Conservation (phyloP, 352 stramenopile species). For the Halophytophthora polymorphica region DNA sequence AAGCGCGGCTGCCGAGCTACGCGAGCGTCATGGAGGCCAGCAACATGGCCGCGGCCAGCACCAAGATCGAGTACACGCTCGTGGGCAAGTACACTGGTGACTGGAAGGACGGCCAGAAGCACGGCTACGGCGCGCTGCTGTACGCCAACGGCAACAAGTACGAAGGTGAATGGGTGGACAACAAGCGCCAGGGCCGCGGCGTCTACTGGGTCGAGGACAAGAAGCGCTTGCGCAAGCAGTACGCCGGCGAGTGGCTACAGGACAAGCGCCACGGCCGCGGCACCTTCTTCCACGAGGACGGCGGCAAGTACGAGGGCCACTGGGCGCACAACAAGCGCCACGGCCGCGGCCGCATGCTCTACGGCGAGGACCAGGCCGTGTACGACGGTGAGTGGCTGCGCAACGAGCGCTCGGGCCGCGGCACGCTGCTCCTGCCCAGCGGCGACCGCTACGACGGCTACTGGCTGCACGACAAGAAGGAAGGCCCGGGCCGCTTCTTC, state of each 20-base stretch:
- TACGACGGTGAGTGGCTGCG: slow-evolving; percentile 86
- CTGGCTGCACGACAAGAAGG: slow-evolving; percentile 87
- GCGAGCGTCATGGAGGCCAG: slow-evolving; percentile 33
- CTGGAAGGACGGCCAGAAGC: slow-evolving; percentile 91
- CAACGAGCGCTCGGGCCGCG: slow-evolving; percentile 73
- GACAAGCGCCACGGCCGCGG: slow-evolving; percentile 76
- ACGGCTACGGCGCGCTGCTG: slow-evolving; percentile 89
- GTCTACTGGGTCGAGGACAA: slow-evolving; percentile 82
- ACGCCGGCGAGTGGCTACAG: slow-evolving; percentile 73
- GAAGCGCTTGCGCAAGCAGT: slow-evolving; percentile 75
- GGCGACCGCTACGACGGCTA: slow-evolving; percentile 86
- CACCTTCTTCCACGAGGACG: slow-evolving; percentile 82
- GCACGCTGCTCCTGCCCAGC: slow-evolving; percentile 68
- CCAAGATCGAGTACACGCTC: slow-evolving; percentile 59
- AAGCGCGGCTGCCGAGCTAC: slow-evolving; percentile 26
- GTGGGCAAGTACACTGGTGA: slow-evolving; percentile 90
- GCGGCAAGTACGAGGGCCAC: slow-evolving; percentile 74
- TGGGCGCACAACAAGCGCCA: slow-evolving; percentile 77
- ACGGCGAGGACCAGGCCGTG: slow-evolving; percentile 70
- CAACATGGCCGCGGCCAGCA: slow-evolving; percentile 32
- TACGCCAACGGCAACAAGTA: slow-evolving; percentile 91
- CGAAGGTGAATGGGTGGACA: slow-evolving; percentile 81
- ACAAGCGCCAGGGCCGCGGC: slow-evolving; percentile 76
- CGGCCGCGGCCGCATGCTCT: slow-evolving; percentile 67
- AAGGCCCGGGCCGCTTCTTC: slow-evolving; percentile 80